These are phyloP conservation scores for Syncephalis fuscata DNA, from an alignment of 371 early-diverging fungal species.

Conservation along the genomic window DNA sequence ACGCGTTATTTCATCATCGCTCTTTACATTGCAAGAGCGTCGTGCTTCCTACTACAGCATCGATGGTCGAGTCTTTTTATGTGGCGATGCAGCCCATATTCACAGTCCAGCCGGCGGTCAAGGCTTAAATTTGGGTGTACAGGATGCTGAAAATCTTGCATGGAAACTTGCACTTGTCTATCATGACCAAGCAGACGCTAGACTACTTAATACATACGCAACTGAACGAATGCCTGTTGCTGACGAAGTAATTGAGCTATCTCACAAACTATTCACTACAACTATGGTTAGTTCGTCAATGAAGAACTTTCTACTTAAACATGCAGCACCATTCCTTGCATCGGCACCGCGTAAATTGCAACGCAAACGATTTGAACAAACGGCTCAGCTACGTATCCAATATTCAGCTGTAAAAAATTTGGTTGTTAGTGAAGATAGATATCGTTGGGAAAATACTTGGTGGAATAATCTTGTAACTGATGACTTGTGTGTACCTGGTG, in stretches of 20 bases:
- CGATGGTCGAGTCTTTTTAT: conserved; percentile 14
- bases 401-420: too few species aligned
- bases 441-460: too few species aligned
- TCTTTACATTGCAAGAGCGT: conserved; percentile 14
- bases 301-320: too few species aligned
- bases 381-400: too few species aligned
- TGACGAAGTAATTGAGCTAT: conserved; percentile 10
- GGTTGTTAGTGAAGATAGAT: too few species aligned
- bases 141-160: conserved; percentile 23
- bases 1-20: conserved; percentile 8
- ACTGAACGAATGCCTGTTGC: conserved; percentile 14
- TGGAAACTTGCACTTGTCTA: conserved; percentile 25
- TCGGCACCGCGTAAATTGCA: too few species aligned
- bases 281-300: too few species aligned
- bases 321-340: too few species aligned
- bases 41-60: conserved; percentile 8
- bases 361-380: too few species aligned
- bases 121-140: conserved; percentile 27
- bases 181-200: conserved; percentile 3
- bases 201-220: conserved; percentile 10
- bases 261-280: conserved; percentile 8
- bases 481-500: too few species aligned
- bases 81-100: conserved; percentile 24
- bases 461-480: too few species aligned
- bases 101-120: conserved; percentile 23